Evolutionary conservation across 2,329 filamentous ascomycete genomes (phyloP).

Genomic region (Didymellaceae sp.): DNA sequence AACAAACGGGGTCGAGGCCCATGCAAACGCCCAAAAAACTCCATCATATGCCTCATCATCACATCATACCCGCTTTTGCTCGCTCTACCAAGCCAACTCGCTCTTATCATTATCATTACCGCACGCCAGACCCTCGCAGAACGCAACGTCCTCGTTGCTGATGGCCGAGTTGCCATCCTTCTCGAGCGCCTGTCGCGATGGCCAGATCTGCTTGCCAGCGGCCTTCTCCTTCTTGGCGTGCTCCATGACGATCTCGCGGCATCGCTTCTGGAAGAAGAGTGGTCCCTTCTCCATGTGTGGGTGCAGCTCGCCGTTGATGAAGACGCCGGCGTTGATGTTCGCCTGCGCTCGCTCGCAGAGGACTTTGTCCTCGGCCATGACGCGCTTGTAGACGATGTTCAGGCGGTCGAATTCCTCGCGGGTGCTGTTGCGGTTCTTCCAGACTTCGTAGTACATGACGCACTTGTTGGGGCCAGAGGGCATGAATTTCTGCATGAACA

Average conservation of each 20-base stretch:
- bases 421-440: slow-evolving; percentile 65
- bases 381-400: slow-evolving; percentile 66
- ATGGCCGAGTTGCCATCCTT: slow-evolving; percentile 23
- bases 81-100: slow-evolving; percentile 32
- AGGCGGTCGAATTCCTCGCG: slow-evolving; percentile 65
- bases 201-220: slow-evolving; percentile 59
- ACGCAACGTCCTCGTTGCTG: slow-evolving; percentile 36
- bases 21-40: slow-evolving; percentile 31
- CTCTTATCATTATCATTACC: slow-evolving; percentile 37
- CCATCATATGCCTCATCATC: slow-evolving; percentile 26
- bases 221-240: slow-evolving; percentile 58
- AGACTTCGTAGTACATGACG: slow-evolving; percentile 68
- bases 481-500: slow-evolving; percentile 69
- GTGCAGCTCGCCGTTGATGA: slow-evolving; percentile 68
- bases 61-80: not conserved
- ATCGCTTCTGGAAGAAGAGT: slow-evolving; percentile 62
- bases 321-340: slow-evolving; percentile 67
- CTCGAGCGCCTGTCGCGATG: slow-evolving; percentile 50
- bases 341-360: slow-evolving; percentile 66
- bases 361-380: slow-evolving; percentile 70
- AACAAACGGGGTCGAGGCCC: slow-evolving; percentile 22
- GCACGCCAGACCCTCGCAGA: slow-evolving; percentile 37
- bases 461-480: slow-evolving; percentile 60
- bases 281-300: slow-evolving; percentile 66
- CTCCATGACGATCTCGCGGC: slow-evolving; percentile 57